Conservation (phyloP, 495 filamentous ascomycete genomes). For the Neurospora sp. region DNA sequence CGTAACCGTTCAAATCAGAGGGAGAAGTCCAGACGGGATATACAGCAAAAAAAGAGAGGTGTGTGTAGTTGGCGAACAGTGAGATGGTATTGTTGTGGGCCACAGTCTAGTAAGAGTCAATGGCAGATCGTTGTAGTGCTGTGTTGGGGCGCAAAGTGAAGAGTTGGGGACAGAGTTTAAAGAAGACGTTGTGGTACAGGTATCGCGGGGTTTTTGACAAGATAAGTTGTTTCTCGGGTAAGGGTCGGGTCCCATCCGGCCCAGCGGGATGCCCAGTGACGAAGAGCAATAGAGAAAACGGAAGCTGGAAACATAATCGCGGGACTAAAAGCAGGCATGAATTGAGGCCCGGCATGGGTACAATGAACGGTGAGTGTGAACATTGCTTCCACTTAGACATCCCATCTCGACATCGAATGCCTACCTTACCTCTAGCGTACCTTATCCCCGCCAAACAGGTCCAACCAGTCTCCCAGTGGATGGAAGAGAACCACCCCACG, state of each 20-base stretch:
- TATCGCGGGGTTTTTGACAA: background rate
- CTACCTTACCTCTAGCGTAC: background rate
- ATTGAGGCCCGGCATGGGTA: background rate
- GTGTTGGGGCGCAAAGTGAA: background rate
- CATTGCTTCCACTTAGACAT: background rate
- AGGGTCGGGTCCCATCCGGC: background rate
- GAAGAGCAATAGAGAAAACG: background rate
- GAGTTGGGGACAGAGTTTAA: background rate
- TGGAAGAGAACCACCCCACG: background rate
- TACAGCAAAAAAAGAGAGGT: background rate
- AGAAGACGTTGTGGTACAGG: background rate
- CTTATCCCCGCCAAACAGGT: background rate
- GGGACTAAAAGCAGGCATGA: background rate
- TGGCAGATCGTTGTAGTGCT: background rate
- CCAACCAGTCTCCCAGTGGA: background rate
- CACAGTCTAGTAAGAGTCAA: background rate
- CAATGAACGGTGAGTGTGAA: background rate
- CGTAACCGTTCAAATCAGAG: background rate
- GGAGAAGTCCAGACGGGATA: background rate
- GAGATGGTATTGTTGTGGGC: background rate
- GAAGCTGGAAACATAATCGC: background rate
- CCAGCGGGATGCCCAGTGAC: background rate
- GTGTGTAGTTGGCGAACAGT: background rate
- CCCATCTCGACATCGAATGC: background rate
- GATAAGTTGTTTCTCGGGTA: background rate